Evolutionary conservation across 2,329 filamentous ascomycete genomes (phyloP), one percentile per base, ranked within the genome.

Genomic region (Lithohypha guttulata): DNA sequence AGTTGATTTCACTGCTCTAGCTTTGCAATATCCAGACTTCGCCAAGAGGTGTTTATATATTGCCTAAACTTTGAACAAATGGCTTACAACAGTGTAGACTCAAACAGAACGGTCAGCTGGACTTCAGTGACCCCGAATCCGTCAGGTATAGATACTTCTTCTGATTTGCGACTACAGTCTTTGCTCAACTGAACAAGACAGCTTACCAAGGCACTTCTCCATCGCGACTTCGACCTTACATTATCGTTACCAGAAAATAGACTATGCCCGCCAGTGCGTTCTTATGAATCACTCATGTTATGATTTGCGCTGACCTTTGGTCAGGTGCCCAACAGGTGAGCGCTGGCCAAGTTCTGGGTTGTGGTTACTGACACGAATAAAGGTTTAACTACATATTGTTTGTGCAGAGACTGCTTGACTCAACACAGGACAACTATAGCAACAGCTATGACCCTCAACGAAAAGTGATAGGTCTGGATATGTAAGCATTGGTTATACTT

Each of bases 361-460:
- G 14, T 13, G 4, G 6, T 18, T 42, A 42, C 19, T 33, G 43
- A 33, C 33, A 35, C 11, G 30, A 11, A n/a, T 26, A 74, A 44
- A 77, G 86, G 34, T 79, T 93, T 58, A 91, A 89, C 54, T 98
- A 98, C 57, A 75, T 96, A 14, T 65, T 87, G 6, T 96, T 87
- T 86, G 65, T 96, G 1, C 85, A 93, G 53, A 69, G 72, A 2
- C 71, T 98, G 0, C 56, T 96, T 5, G 85, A 93, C 53, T 79
- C 76, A 1, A 81, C 79, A 0, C 63, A 64, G 7, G 61, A 63
- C 11, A 51, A 60, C 41, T 62, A 66, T 44, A 52, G 51, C 6
- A 63, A 69, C 31, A 65, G 64, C 0, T 79, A 75, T 48, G 65
- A 76, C 39, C 57, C 63, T 0, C 61, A 70, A 2, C 63, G 72